A percentile compares a stretch with the other conserved stretches of the same genome.
phyloP scores from a whole-genome alignment of 2,329 filamentous ascomycete species.

The Monosporascus ibericus region DNA sequence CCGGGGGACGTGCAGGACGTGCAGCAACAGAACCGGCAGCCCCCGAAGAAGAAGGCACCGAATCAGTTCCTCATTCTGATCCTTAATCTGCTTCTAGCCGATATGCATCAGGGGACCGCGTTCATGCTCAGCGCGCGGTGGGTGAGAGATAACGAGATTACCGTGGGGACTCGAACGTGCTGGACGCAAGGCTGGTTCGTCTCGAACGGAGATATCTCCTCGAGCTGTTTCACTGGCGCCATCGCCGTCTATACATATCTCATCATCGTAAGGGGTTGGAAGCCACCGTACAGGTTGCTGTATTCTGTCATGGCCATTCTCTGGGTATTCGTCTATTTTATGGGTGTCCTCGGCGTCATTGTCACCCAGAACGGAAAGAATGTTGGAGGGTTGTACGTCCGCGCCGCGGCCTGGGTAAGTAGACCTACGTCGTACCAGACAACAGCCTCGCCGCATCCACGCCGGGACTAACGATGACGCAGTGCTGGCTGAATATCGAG shows the following conservation, averaged over 20 bases:
- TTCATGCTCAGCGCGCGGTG: conserved; percentile 59
- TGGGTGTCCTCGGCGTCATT: conserved; percentile 46
- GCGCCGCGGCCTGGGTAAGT: conserved; percentile 57
- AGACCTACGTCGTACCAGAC: neutral
- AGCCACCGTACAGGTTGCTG: conserved; percentile 44
- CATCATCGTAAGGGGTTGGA: conserved; percentile 51
- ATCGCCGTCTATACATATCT: conserved; percentile 64
- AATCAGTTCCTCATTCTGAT: conserved; percentile 67
- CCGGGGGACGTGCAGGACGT: neutral
- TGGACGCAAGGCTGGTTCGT: conserved; percentile 63
- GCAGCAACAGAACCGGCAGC: neutral
- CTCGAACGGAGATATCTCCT: conserved; percentile 59
- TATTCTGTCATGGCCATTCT: conserved; percentile 39
- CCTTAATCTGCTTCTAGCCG: conserved; percentile 62
- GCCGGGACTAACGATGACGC: neutral
- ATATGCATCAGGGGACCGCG: conserved; percentile 58
- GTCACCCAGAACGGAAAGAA: conserved; percentile 35
- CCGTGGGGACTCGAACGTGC: conserved; percentile 49
- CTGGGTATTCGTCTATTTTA: conserved; percentile 55
- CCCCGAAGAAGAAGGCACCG: conserved; percentile 28
- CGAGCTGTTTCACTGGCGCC: conserved; percentile 59
- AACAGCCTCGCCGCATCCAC: too few species aligned
- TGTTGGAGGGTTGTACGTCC: conserved; percentile 49
- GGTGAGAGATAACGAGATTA: conserved; percentile 46
- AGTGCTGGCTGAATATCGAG: conserved; percentile 56